Base-by-base conservation (phyloP, 2,329 filamentous ascomycete genomes). In the Pseudogymnoascus sp. region DNA sequence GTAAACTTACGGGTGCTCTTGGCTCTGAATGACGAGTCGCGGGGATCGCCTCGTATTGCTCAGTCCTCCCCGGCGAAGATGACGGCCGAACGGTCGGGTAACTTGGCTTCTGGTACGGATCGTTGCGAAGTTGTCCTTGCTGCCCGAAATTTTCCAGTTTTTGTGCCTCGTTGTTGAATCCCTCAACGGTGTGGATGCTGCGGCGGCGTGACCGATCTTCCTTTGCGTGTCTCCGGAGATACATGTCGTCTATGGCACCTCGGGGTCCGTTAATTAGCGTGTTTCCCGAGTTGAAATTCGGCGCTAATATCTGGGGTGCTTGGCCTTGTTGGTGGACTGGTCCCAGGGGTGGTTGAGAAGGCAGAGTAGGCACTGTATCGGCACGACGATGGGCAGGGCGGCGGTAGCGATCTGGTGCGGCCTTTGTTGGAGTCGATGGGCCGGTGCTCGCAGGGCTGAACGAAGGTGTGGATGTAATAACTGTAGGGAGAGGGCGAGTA, bases 341-440 rank as follows among this genome's bases (percentile, higher is more conserved):
- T 41, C 30, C 30, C 8, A 33, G 8, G 5, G 36, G 12, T 22
- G 49, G 49, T 41, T 62, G 69, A 59, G 45, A 63, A 64, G 58
- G 58, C 5, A 60, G 12, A 65, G 42, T 72, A 67, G 59, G 73
- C 72, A 65, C 70, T 69, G 68, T 75, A 69, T 71, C 78, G 11
- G 67, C 63, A 64, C 83, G 79, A 67, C 83, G 82, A 63, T 82
- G 79, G 62, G 80, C 80, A 64, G 81, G 75, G 60, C 92, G 87
- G 69, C 92, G 84, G 73, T 97, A 97, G 64, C 93, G 85, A 73
- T 96, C 92, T 1, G 91, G 90, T 1, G 89, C 86, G 22, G 86
- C 79, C 70, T 91, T 92, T 52, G 79, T 75, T 3, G 81, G 79
- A 42, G 86, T 81, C 5, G 67, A 63, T 14, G 64, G 38, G n/a